Evolutionary conservation across 169 alveolate genomes (phyloP).

Genomic region (Cryptosporidium sp.): DNA sequence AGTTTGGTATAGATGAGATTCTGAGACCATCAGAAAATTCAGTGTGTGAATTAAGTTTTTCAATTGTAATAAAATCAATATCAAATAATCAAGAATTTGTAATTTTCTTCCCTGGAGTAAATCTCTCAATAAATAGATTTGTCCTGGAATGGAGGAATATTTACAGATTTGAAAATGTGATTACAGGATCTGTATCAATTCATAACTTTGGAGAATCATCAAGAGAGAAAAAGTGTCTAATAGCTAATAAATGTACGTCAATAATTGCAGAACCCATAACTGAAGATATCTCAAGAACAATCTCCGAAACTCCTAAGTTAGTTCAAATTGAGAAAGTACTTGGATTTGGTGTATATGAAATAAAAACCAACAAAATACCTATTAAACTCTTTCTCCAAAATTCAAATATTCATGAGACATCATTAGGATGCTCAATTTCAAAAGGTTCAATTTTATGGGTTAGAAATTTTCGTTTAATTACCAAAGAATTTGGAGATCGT

Average conservation of each 20-base stretch:
- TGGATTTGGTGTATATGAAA: conserved; percentile 62
- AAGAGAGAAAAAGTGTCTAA: conserved; percentile 4
- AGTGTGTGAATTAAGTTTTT: conserved; percentile 5
- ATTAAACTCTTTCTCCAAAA: conserved; percentile 49
- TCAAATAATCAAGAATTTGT: neutral
- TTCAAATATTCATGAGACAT: conserved; percentile 36
- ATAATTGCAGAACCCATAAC: neutral
- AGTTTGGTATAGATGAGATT: neutral
- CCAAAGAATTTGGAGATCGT: neutral
- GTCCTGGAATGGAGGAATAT: conserved; percentile 41
- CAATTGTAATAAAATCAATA: neutral
- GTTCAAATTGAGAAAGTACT: conserved; percentile 45
- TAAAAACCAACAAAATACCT: neutral
- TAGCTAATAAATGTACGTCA: conserved; percentile 28
- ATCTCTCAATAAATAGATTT: conserved; percentile 24
- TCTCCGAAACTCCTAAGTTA: neutral
- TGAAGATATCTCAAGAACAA: neutral
- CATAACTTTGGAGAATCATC: neutral
- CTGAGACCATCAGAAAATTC: conserved; percentile 17
- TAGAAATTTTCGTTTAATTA: conserved; percentile 31
- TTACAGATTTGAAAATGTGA: conserved; percentile 13
- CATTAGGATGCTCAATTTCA: conserved; percentile 37
- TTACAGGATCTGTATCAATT: conserved; percentile 23
- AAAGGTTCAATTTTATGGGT: conserved; percentile 69
- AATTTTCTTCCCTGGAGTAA: conserved; percentile 43